A percentile compares a stretch with the other conserved stretches of the same genome.
phyloP scores from a whole-genome alignment of 768 basidiomycete species.

The Lactifluus hygrophoroides region DNA sequence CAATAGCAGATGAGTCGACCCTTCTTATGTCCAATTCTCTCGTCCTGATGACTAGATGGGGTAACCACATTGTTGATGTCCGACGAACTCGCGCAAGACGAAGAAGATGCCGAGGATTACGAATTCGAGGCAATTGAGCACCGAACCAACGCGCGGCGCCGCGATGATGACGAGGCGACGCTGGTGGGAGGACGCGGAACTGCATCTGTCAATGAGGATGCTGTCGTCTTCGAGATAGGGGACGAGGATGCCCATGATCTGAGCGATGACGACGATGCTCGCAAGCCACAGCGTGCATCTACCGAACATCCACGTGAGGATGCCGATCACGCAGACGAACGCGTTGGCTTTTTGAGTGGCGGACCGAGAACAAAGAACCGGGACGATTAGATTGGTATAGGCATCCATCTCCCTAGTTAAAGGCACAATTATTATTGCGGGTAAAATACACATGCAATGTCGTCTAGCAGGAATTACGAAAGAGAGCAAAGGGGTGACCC shows the following conservation, averaged over 20 bases:
- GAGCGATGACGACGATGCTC: constrained; percentile 45
- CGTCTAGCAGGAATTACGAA: constrained; percentile 12
- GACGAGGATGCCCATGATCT: constrained; percentile 60
- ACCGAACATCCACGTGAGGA: constrained; percentile 42
- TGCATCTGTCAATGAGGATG: constrained; percentile 47
- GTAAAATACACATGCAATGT: constrained; percentile 30
- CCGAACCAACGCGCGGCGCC: constrained; percentile 38
- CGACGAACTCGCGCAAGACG: constrained; percentile 92
- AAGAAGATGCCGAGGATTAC: constrained; percentile 89
- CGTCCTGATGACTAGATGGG: constrained; percentile 22
- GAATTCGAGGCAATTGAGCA: constrained; percentile 69
- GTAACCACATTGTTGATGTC: constrained; percentile 82
- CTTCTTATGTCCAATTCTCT: not conserved
- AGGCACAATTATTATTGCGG: constrained; percentile 13
- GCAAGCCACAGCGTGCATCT: constrained; percentile 42
- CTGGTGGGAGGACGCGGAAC: constrained; percentile 55
- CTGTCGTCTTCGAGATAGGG: constrained; percentile 86
- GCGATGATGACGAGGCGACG: constrained; percentile 59
- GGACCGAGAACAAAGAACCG: constrained; percentile 5
- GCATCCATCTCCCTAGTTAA: not conserved
- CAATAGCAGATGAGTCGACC: constrained; percentile 70
- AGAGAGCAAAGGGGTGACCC: constrained; percentile 9
- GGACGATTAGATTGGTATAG: constrained; percentile 13
- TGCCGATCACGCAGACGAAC: constrained; percentile 45
- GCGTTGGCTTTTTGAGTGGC: constrained; percentile 53